These are phyloP conservation scores for Pseudocercospora eumusae DNA, from an alignment of 2,329 filamentous ascomycete species.

Conservation along the genomic window DNA sequence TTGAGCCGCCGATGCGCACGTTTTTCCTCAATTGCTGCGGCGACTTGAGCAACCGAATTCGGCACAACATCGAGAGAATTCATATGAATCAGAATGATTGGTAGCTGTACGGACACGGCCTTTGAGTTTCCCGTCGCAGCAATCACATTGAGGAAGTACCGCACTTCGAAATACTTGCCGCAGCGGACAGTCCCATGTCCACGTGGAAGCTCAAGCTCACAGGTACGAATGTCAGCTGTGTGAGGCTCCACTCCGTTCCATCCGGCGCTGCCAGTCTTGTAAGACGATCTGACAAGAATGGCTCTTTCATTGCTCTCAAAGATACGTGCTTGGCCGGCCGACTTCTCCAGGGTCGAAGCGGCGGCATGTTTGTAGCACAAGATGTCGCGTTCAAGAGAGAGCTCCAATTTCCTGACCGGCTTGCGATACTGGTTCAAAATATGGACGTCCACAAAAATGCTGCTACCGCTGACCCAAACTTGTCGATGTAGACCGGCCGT, in stretches of 20 bases:
- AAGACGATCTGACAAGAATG: slow-evolving; percentile 47
- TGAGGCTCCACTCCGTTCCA: slow-evolving; percentile 53
- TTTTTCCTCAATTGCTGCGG: slow-evolving; percentile 57
- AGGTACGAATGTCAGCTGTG: slow-evolving; percentile 51
- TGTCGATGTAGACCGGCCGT: slow-evolving; percentile 59
- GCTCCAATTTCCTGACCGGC: slow-evolving; percentile 52
- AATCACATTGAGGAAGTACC: slow-evolving; percentile 57
- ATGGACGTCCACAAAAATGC: slow-evolving; percentile 57
- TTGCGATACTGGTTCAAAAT: slow-evolving; percentile 54
- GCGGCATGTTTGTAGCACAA: slow-evolving; percentile 56
- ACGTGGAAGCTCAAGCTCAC: slow-evolving; percentile 53
- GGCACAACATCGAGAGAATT: slow-evolving; percentile 59
- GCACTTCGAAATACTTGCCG: slow-evolving; percentile 59
- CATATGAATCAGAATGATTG: slow-evolving; percentile 59
- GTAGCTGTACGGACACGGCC: slow-evolving; percentile 55
- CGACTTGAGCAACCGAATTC: slow-evolving; percentile 57
- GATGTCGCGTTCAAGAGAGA: slow-evolving; percentile 55
- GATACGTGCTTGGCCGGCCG: slow-evolving; percentile 53
- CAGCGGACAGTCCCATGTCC: slow-evolving; percentile 55
- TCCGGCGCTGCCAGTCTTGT: slow-evolving; percentile 48
- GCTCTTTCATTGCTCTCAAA: slow-evolving; percentile 55
- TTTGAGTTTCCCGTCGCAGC: slow-evolving; percentile 51
- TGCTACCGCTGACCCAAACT: slow-evolving; percentile 60
- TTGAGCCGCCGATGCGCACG: slow-evolving; percentile 27
- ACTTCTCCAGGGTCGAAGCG: slow-evolving; percentile 50